A percentile compares a stretch with the other conserved stretches of the same genome.
Evolutionary conservation across 1,284 basidiomycete species (phyloP).

Genomic region (Tilletia caries): DNA sequence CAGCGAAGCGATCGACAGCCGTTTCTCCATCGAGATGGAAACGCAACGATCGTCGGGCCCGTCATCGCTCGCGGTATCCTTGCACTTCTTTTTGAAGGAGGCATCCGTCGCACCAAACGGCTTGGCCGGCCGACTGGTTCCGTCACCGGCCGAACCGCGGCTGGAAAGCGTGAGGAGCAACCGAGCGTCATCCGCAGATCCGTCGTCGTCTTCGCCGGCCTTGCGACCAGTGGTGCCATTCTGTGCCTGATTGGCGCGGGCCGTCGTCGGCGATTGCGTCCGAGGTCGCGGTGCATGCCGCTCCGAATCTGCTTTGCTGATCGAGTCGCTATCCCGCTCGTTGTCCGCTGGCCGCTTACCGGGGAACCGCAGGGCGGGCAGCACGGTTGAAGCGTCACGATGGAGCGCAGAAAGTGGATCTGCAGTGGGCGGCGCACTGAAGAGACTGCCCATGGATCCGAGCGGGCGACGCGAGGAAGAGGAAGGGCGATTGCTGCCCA

Average conservation of each 20-base stretch:
- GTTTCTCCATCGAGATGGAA: background rate
- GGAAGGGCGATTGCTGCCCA: background rate
- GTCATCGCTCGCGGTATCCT: background rate
- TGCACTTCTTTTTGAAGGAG: background rate
- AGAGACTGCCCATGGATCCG: slow-evolving; percentile 10
- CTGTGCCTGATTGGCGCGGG: background rate
- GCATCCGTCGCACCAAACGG: slow-evolving; percentile 5
- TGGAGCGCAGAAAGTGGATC: background rate
- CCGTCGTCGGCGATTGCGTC: background rate
- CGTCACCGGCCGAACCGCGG: slow-evolving; percentile 5
- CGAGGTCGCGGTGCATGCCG: slow-evolving; percentile 2
- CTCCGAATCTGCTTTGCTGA: background rate
- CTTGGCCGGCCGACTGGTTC: background rate
- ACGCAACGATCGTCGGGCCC: background rate
- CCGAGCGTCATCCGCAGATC: background rate
- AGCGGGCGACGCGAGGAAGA: background rate
- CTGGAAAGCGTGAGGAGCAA: background rate
- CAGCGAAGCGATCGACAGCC: background rate
- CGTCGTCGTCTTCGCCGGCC: background rate
- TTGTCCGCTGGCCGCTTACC: slow-evolving; percentile 1
- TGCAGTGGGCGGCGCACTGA: slow-evolving; percentile 4
- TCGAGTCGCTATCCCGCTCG: background rate
- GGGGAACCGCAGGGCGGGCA: background rate
- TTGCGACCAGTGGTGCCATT: background rate
- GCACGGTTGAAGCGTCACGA: background rate